Evolutionary conservation across 768 basidiomycete species (phyloP).

Genomic region (Neoboletus brunneissimus): DNA sequence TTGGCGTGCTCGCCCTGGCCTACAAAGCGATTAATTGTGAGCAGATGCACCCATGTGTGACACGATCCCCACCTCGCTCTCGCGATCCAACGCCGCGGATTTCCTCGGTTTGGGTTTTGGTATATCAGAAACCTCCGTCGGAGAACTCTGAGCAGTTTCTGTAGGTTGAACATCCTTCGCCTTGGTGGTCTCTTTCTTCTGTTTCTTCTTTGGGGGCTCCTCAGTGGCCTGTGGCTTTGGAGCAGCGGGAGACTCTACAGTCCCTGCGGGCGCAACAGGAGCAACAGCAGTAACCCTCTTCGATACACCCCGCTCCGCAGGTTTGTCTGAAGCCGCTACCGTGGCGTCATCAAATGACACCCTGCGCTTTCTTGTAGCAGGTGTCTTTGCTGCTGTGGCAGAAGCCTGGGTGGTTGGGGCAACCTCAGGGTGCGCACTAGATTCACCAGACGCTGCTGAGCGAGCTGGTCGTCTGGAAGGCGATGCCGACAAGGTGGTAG

Average conservation of each 20-base stretch:
- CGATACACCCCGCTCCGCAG: background rate
- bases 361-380: constrained; percentile 29
- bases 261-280: background rate
- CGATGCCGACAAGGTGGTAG: background rate
- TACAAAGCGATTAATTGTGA: constrained; percentile 8
- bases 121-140: constrained; percentile 7
- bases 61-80: constrained; percentile 11
- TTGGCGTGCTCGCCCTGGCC: constrained; percentile 2
- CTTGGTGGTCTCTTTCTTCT: constrained; percentile 4
- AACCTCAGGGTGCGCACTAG: background rate
- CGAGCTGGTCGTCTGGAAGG: background rate
- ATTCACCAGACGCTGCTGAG: background rate
- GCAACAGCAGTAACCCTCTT: constrained; percentile 5
- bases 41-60: background rate
- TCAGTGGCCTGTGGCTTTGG: background rate
- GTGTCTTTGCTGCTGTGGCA: background rate
- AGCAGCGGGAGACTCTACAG: background rate
- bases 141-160: background rate
- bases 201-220: constrained; percentile 21
- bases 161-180: constrained; percentile 4
- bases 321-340: background rate
- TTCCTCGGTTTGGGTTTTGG: constrained; percentile 8
- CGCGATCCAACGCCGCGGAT: background rate
- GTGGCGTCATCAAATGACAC: constrained; percentile 5
- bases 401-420: background rate